Evolutionary conservation across 2,329 filamentous ascomycete genomes (phyloP).

Genomic region (Escovopsis weberi): DNA sequence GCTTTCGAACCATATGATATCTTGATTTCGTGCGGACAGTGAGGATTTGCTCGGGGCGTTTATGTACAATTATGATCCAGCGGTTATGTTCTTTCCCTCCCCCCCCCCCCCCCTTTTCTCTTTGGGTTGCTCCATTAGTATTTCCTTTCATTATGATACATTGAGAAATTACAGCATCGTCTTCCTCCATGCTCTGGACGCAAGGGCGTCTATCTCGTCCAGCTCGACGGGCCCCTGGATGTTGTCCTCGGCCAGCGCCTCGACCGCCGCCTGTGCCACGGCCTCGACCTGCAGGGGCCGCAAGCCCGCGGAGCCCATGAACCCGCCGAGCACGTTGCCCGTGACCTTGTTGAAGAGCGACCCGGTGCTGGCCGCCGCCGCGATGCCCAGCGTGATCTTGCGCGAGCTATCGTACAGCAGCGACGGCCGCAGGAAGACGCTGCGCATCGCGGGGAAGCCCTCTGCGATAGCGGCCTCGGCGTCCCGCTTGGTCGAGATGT

Average conservation of each 20-base stretch:
- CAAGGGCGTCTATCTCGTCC: conserved; percentile 66
- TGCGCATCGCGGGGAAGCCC: conserved; percentile 60
- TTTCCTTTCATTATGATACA: conserved; percentile 3
- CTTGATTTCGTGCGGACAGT: too few relatives aligned
- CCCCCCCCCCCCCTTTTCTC: neutral
- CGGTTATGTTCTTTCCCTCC: too few relatives aligned
- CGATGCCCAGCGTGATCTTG: conserved; percentile 71
- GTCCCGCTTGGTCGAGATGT: conserved; percentile 83
- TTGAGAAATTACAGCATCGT: conserved; percentile 55
- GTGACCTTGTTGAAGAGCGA: conserved; percentile 64
- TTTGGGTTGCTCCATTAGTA: conserved; percentile 7
- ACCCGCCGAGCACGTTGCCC: conserved; percentile 56
- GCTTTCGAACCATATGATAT: neutral
- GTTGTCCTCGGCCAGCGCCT: conserved; percentile 62
- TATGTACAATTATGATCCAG: too few relatives aligned
- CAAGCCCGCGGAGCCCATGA: conserved; percentile 69
- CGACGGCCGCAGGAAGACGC: conserved; percentile 68
- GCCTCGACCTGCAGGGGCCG: conserved; percentile 81
- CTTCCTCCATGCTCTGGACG: conserved; percentile 73
- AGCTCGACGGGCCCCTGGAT: conserved; percentile 66
- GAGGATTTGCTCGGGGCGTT: too few relatives aligned
- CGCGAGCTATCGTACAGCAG: conserved; percentile 83
- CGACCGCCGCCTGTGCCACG: conserved; percentile 80
- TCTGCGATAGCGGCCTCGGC: conserved; percentile 65
- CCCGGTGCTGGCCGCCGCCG: conserved; percentile 59